phyloP scores from a whole-genome alignment of 805 yeast species.

The Metschnikowia henanensis region DNA sequence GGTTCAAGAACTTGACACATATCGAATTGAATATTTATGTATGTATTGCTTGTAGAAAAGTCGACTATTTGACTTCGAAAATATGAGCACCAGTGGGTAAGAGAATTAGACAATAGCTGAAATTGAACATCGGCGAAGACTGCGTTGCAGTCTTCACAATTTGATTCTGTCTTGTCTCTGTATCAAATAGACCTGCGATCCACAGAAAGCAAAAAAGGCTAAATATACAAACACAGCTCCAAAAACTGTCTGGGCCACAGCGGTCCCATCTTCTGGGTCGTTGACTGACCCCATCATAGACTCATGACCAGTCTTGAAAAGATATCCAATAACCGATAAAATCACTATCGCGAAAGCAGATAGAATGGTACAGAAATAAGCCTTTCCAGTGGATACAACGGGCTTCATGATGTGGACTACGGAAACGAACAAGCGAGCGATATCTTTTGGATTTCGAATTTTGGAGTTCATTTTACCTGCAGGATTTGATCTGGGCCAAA shows the following conservation, averaged over 20 bases:
- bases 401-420: constrained; percentile 35
- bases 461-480: no score
- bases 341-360: constrained; percentile 93
- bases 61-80: no score
- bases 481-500: no score
- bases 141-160: no score
- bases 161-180: constrained; percentile 66
- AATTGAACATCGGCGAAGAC: no score
- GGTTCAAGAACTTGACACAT: no score
- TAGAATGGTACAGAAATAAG: constrained; percentile 93
- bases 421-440: neutral
- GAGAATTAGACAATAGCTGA: no score
- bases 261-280: constrained; percentile 92
- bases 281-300: constrained; percentile 88
- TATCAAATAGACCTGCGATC: constrained; percentile 71
- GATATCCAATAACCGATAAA: constrained; percentile 76
- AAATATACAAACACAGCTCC: constrained; percentile 86
- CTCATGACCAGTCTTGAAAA: constrained; percentile 81
- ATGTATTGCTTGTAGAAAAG: neutral
- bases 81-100: no score
- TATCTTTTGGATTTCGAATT: neutral
- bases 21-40: neutral
- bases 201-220: constrained; percentile 84
- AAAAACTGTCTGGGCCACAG: constrained; percentile 88
- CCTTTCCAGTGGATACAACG: constrained; percentile 64